Base-by-base conservation (phyloP, 2,329 filamentous ascomycete species). In the Clonostachys sp. region DNA sequence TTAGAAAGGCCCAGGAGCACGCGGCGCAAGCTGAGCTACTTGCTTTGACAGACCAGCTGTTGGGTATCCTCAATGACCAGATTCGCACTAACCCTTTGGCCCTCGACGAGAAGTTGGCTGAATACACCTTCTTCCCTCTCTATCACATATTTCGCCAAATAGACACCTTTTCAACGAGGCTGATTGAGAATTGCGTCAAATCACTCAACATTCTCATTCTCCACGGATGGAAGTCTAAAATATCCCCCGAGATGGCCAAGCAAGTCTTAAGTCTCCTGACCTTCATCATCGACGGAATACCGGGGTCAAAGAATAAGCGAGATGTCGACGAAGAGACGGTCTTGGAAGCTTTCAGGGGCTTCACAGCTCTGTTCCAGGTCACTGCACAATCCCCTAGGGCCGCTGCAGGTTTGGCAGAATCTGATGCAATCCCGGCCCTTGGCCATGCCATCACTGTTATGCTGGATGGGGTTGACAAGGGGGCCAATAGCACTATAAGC, bases 61-160 rank as follows among this genome's bases (percentile, higher is more conserved):
- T 73, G 33, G 52, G 53, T 18, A 62, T 79, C n/a, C 64, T 84
- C 5, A 60, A 72, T 41, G 60, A 61, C 34, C 75, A 75, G 56
- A 56, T 70, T 30, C 57, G 62, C 40, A 58, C 57, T 20, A 73
- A 81, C 52, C 63, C 71, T 4, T 61, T 70, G 3, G 69, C 72
- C 1, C 64, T 97, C 16, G 89, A 96, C 62, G 78, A 84, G 45
- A 92, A 91, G 62, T 72, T 97, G 16, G 90, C 91, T 13, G 91
- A 96, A 70, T 99, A 97, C 73, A 80, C 88, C 59, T 97, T 97
- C 72, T 96, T 96, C 52, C 94, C 94, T 0, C 73, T 99, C 0
- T 91, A 89, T 1, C 87, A 94, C 56, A 82, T 97, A 38, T 85
- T 99, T 57, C 85, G 89, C 49, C 79, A 84, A 52, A 86, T 89